Evolutionary conservation across 2,329 filamentous ascomycete species (phyloP).

Genomic region (Fusarium transvaalense): DNA sequence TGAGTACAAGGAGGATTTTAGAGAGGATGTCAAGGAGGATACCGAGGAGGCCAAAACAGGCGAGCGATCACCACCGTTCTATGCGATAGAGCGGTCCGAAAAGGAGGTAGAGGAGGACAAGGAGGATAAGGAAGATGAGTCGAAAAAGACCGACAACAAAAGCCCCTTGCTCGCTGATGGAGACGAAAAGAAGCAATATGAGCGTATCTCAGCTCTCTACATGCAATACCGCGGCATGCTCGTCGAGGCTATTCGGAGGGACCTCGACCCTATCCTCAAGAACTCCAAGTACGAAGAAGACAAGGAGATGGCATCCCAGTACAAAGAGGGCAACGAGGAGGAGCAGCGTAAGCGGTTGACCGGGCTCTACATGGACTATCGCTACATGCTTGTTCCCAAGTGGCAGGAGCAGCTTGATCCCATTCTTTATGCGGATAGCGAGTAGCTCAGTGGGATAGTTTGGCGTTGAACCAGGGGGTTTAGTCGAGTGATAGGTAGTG

Average conservation of each 20-base stretch:
- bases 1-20: background rate
- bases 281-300: background rate
- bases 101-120: background rate
- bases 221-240: constrained; percentile 36
- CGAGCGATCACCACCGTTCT: background rate
- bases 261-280: constrained; percentile 32
- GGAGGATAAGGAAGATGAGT: background rate
- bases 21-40: background rate
- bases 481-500: background rate
- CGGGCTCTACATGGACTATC: constrained; percentile 14
- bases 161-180: background rate
- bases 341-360: constrained; percentile 19
- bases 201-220: constrained; percentile 21
- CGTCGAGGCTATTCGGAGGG: constrained; percentile 10
- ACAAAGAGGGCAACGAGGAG: constrained; percentile 6
- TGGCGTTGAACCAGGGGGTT: background rate
- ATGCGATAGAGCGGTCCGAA: background rate
- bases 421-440: constrained; percentile 3
- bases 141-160: background rate
- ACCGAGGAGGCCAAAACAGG: background rate
- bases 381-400: constrained; percentile 20
- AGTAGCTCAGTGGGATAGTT: background rate
- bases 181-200: constrained; percentile 10
- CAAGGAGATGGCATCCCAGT: constrained; percentile 3
- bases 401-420: constrained; percentile 14